Conservation (phyloP, 31 red algal species). For the Porphyra umbilicalis region DNA sequence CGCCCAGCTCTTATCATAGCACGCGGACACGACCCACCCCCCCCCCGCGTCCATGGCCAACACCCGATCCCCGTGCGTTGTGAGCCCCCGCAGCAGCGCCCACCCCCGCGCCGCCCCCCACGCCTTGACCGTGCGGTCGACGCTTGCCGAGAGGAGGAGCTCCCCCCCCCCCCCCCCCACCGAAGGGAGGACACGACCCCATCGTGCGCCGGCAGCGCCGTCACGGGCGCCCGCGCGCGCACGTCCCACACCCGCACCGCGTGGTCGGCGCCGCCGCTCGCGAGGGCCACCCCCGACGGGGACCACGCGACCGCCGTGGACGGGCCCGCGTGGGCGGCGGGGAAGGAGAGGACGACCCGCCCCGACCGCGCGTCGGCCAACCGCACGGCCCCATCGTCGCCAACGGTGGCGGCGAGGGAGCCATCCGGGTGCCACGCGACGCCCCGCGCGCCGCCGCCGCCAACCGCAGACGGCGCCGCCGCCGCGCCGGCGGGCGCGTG, state of each 20-base stretch:
- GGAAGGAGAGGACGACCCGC: conserved; percentile 44
- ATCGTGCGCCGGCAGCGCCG: conserved; percentile 55
- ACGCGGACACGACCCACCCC: conserved; percentile 25
- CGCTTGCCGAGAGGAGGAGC: conserved; percentile 37
- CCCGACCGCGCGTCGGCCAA: conserved; percentile 70
- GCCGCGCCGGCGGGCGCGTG: neutral
- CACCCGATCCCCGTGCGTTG: conserved; percentile 64
- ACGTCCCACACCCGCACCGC: conserved; percentile 71
- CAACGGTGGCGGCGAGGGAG: conserved; percentile 35
- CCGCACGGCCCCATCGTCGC: conserved; percentile 53
- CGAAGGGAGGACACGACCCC: conserved; percentile 21
- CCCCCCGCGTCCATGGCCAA: conserved; percentile 40
- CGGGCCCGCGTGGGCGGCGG: conserved; percentile 34
- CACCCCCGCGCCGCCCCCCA: conserved; percentile 53
- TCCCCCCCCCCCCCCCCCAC: conserved; percentile 19
- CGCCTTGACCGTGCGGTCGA: conserved; percentile 53
- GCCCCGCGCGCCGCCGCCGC: neutral
- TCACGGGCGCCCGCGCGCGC: conserved; percentile 11
- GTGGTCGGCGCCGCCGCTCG: conserved; percentile 51
- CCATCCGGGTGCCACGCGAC: conserved; percentile 61
- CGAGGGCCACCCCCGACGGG: conserved; percentile 16
- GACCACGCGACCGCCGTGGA: conserved; percentile 47
- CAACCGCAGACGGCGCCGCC: neutral
- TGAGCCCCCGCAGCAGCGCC: conserved; percentile 34
- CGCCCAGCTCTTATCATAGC: conserved; percentile 86